Base-by-base conservation (phyloP, 176 grass and related monocot genomes). In the Lolium rigidum region DNA sequence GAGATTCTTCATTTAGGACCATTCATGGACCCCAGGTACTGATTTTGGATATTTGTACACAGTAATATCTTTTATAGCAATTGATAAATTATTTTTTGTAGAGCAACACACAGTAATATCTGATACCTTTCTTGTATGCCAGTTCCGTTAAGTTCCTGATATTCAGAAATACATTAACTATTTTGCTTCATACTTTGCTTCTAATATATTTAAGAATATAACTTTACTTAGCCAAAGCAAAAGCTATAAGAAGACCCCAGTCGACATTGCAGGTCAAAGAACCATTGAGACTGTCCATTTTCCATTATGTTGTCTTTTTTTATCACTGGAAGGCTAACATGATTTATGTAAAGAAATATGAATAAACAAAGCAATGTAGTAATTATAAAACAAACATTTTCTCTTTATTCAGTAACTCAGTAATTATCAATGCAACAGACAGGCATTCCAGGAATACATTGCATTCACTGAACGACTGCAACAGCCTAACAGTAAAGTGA, bases 11-110 rank as follows among this genome's bases (percentile, higher is more conserved):
- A 95, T 81, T 66, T 94, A 37, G 89, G 56, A 64, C 86, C 26
- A 31, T 98, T 87, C 74, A 67, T 95, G 70, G 87, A 94, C 73
- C 52, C 73, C 37, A 98, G 95, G 95, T 98, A 98, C 46, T 46
- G 83, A 47, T 9, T 63, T 47, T 56, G 24, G 77, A 46, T 17
- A 46, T 2, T 57, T 80, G 46, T 52, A 57, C 24, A 51, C 14
- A 26, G 46, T 7, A 63, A 61, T 39, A 26, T 74, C 14, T 52
- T 35, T 35, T 35, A 35, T 2, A 35, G 31, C 31, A 35, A 35
- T 35, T 35, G 31, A 35, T 35, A 35, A n/a, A n/a, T n/a, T n/a
- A n/a, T n/a, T n/a, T n/a, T n/a, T 35, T 35, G 31, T 35, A 35
- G 31, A 35, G 31, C 31, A 35, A 35, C 31, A 57, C 24, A 51